Percentiles rank a stretch among this genome's conserved stretches.
Conservation (phyloP, 1,139 yeast genomes). For the Scheffersomyces quercinus region DNA sequence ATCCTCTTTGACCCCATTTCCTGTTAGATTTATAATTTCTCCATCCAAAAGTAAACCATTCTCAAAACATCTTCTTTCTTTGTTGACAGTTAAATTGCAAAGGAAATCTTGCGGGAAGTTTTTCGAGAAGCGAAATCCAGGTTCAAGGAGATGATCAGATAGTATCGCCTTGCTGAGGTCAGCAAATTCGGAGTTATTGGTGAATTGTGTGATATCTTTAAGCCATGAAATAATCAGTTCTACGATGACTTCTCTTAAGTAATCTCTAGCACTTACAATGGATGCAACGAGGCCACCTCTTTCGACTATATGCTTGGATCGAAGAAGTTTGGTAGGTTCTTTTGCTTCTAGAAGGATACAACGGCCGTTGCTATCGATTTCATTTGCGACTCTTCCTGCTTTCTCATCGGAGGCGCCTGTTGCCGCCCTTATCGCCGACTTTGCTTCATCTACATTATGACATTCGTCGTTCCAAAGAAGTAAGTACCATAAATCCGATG, state of each 20-base stretch:
- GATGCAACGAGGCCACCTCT: conserved; percentile 58
- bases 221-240: conserved; percentile 53
- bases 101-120: conserved; percentile 24
- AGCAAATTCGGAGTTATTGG: conserved; percentile 24
- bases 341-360: conserved; percentile 24
- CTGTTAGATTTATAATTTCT: conserved; percentile 24
- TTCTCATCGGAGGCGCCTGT: conserved; percentile 21
- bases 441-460: conserved; percentile 57
- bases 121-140: conserved; percentile 26
- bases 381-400: conserved; percentile 35
- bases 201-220: conserved; percentile 33
- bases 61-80: conserved; percentile 24
- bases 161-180: conserved; percentile 23
- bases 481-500: conserved; percentile 39
- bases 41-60: conserved; percentile 33
- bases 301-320: conserved; percentile 36
- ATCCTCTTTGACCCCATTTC: conserved; percentile 14
- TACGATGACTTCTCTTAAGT: conserved; percentile 47
- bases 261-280: conserved; percentile 49
- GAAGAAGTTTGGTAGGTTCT: conserved; percentile 19
- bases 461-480: conserved; percentile 75
- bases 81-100: conserved; percentile 11
- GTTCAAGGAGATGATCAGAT: conserved; percentile 31
- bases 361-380: conserved; percentile 36
- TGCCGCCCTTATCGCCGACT: conserved; percentile 39